Percentiles rank a stretch among this genome's conserved stretches.
Evolutionary conservation across 164 flowering plant species (phyloP).

Genomic region (Platanus orientalis): DNA sequence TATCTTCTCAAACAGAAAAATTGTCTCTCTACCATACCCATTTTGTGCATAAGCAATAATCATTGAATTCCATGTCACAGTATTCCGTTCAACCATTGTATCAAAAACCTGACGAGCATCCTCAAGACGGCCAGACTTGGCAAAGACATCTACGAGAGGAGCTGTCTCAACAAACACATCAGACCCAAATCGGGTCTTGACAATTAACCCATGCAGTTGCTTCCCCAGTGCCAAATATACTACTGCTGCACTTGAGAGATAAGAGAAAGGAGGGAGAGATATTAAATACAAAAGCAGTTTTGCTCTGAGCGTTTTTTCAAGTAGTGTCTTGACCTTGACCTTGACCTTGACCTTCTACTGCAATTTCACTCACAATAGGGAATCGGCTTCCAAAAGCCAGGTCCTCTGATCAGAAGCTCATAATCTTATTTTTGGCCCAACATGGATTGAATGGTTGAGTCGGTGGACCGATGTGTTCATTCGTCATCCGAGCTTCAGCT

Average conservation of each 20-base stretch:
- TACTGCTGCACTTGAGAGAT: conserved; percentile 7
- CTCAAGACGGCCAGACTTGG: conserved; percentile 8
- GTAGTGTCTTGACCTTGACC: no score
- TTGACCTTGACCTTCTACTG: no score
- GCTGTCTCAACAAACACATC: conserved; percentile 15
- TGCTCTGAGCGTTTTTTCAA: no score
- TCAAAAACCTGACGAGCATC: conserved; percentile 12
- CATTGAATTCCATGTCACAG: conserved; percentile 12
- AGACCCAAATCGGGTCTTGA: conserved; percentile 6
- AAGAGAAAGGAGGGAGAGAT: no score
- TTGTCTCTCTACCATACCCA: conserved; percentile 16
- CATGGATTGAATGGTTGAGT: no score
- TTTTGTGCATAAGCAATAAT: conserved; percentile 16
- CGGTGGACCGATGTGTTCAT: no score
- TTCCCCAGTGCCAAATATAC: conserved; percentile 8
- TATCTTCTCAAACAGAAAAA: conserved; percentile 14
- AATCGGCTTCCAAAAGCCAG: no score
- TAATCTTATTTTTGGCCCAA: no score
- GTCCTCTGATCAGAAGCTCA: no score
- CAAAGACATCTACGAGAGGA: conserved; percentile 10
- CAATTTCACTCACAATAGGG: no score
- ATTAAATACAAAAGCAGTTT: no score
- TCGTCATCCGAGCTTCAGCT: no score
- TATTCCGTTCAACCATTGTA: conserved; percentile 7
- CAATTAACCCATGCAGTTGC: conserved; percentile 13